These are phyloP conservation scores for Solanum etuberosum DNA, from an alignment of 257 asterid genomes.

Conservation along the genomic window DNA sequence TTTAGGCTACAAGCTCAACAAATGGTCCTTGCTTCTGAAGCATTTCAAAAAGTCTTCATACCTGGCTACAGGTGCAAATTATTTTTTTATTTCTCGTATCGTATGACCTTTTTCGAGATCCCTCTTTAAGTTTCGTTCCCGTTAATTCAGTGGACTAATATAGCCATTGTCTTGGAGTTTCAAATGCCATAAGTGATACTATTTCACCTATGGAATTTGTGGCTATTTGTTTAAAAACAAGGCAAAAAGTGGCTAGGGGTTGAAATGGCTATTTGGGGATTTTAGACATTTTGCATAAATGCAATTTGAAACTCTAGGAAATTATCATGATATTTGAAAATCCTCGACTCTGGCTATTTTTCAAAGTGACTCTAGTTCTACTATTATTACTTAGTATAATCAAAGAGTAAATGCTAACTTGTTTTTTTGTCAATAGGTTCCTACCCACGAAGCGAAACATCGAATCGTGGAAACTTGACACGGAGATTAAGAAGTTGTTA, in stretches of 20 bases:
- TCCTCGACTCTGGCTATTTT: neutral
- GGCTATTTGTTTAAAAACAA: neutral
- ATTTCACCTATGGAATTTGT: neutral
- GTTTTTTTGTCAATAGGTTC: neutral
- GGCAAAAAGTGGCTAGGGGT: neutral
- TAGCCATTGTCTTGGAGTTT: neutral
- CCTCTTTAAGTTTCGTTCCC: neutral
- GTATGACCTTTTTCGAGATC: neutral
- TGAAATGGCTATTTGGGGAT: neutral
- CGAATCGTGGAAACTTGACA: constrained; percentile 41
- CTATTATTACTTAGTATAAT: neutral
- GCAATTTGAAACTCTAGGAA: neutral
- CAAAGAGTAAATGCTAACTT: neutral
- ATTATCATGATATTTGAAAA: too few relatives aligned
- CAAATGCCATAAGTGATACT: neutral
- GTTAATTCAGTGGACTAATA: neutral
- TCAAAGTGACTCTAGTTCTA: neutral
- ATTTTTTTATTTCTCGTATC: neutral
- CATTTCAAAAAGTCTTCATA: constrained; percentile 30
- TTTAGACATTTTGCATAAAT: neutral
- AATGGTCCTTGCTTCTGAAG: constrained; percentile 30
- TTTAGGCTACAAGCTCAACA: constrained; percentile 32
- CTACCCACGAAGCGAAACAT: constrained; percentile 37
- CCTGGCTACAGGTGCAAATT: constrained; percentile 34
- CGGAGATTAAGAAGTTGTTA: constrained; percentile 31